Percentiles rank a stretch among this genome's conserved stretches.
Conservation (phyloP, 2,329 filamentous ascomycete genomes). For the Knufia fluminis region DNA sequence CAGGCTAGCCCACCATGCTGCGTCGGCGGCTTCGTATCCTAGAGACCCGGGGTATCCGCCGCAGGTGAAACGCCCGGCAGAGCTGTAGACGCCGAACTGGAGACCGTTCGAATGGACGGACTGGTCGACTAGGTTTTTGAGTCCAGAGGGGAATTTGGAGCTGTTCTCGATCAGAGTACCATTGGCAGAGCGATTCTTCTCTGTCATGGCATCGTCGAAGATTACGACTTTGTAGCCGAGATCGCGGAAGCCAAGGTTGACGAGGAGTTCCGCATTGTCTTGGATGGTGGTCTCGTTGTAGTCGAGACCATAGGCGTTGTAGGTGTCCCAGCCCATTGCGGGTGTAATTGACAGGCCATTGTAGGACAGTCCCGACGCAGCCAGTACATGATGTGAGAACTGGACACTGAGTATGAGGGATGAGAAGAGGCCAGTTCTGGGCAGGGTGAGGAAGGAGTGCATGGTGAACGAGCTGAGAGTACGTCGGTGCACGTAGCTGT, state of each 20-base stretch:
- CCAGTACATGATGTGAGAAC: neutral
- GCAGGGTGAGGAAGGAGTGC: neutral
- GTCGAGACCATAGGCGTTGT: conserved; percentile 17
- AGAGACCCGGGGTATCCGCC: conserved; percentile 35
- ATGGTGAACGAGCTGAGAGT: neutral
- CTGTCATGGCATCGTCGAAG: conserved; percentile 46
- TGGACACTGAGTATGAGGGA: neutral
- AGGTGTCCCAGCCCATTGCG: conserved; percentile 20
- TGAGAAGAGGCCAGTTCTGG: neutral
- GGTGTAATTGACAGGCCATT: conserved; percentile 17
- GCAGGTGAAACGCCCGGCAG: conserved; percentile 28
- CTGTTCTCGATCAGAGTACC: conserved; percentile 35
- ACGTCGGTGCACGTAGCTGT: too few species aligned
- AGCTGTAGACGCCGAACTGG: conserved; percentile 46
- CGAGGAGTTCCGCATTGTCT: conserved; percentile 14
- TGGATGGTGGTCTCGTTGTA: conserved; percentile 19
- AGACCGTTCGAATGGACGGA: conserved; percentile 40
- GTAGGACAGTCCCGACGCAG: conserved; percentile 13
- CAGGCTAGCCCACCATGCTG: conserved; percentile 43
- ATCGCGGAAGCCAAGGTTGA: conserved; percentile 26
- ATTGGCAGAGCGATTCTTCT: conserved; percentile 34
- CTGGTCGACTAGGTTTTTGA: conserved; percentile 38
- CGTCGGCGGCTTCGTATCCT: conserved; percentile 45
- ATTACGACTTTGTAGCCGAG: conserved; percentile 44
- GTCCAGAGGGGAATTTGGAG: conserved; percentile 41